Base-by-base conservation (phyloP, 2,329 filamentous ascomycete species). In the Fusarium annulatum region DNA sequence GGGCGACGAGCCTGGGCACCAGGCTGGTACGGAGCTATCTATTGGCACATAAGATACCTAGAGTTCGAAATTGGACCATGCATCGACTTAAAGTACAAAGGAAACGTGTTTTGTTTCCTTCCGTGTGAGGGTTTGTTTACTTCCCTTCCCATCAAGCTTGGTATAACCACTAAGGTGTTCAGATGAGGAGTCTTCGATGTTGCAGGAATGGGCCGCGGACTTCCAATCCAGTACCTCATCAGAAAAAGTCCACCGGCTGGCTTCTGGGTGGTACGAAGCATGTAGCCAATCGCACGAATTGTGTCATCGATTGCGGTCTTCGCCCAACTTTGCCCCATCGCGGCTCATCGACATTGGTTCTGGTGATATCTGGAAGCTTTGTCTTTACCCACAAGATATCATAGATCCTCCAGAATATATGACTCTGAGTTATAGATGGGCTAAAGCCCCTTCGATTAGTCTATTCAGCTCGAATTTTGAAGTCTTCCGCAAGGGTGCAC, bases 121-220 rank as follows among this genome's bases (percentile, higher is more conserved):
- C 57, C 28, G 1, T 53, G 57, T 10, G 2, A 26, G 2, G 21
- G 45, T 60, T 16, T 15, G 36, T 53, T 33, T 3, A 14, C 11
- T 18, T 5, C 8, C 3, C 19, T 16, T 12, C 26, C 11, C 5
- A 41, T 16, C 6, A 26, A 52, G 9, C n/a, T 2, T 19, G 11
- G 4, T 41, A 18, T 1, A 33, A 8, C 15, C 7, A 26, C 26
- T n/a, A 21, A 26, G 1, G 19, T 10, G 7, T 1, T 21, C 3
- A 60, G 57, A 53, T 9, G 16, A 52, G 1, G 8, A 28, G 33
- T 33, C n/a, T 18, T 58, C 26, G 2, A 33, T 41, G 18, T n/a
- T 14, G 18, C 16, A 26, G 0, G 10, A n/a, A 26, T 7, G 9
- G 9, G 21, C 4, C 0, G 1, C 1, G 1, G 21, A 26, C 0